Percentiles rank a stretch among this genome's conserved stretches.
Conservation (phyloP, 176 grass and related monocot species). For the Coix lacrymajobi region DNA sequence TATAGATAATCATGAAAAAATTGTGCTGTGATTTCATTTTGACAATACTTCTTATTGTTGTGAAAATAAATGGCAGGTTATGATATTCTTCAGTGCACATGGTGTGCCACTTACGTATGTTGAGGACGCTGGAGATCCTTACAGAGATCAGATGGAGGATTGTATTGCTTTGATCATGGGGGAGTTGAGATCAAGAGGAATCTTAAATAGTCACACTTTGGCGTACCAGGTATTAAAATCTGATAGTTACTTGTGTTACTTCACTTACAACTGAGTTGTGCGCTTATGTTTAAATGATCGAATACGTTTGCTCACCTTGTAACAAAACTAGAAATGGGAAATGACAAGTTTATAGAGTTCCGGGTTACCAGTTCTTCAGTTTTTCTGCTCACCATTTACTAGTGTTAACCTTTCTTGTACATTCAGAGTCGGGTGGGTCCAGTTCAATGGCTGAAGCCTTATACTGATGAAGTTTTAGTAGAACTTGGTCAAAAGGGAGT, state of each 20-base stretch:
- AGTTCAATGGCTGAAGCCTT: slow-evolving; percentile 95
- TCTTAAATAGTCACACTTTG: slow-evolving; percentile 68
- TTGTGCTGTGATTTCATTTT: not conserved
- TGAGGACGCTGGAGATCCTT: slow-evolving; percentile 88
- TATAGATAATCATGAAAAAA: not conserved
- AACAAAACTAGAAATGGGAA: not conserved
- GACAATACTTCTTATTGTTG: slow-evolving; percentile 15
- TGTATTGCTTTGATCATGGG: slow-evolving; percentile 90
- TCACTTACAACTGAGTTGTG: not conserved
- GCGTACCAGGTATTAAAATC: slow-evolving; percentile 70
- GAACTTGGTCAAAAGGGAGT: slow-evolving; percentile 83
- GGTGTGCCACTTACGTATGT: slow-evolving; percentile 95
- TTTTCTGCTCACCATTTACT: not conserved
- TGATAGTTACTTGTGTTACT: slow-evolving; percentile 12
- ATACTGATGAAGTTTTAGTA: slow-evolving; percentile 89
- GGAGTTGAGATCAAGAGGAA: slow-evolving; percentile 85
- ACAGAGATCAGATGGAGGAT: slow-evolving; percentile 97
- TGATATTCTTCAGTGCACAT: slow-evolving; percentile 99
- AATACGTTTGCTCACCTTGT: not conserved
- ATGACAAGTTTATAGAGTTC: not conserved
- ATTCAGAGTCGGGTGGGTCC: slow-evolving; percentile 91
- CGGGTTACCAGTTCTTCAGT: not conserved
- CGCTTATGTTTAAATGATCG: not conserved
- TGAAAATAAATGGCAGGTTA: slow-evolving; percentile 52
- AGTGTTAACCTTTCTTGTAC: slow-evolving; percentile 18